A percentile compares a stretch with the other conserved stretches of the same genome.
Evolutionary conservation across 768 basidiomycete genomes (phyloP).

Genomic region (Tephrocybe sp.): DNA sequence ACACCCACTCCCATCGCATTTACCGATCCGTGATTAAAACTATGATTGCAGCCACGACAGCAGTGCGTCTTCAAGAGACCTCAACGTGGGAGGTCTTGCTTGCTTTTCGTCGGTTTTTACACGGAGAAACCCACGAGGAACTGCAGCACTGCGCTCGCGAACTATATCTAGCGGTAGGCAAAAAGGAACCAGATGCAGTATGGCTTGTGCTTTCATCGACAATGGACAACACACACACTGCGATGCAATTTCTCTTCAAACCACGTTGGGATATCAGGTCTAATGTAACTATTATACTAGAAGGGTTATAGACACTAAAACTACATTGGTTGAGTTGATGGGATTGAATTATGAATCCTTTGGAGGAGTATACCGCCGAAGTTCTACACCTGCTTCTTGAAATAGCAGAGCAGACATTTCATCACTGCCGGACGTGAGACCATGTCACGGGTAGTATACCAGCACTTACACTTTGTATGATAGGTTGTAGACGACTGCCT

Average conservation of each 20-base stretch:
- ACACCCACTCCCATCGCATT: conserved; percentile 78
- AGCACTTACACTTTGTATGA: conserved; percentile 87
- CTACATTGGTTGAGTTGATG: neutral
- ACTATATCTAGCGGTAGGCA: conserved; percentile 59
- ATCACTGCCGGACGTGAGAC: conserved; percentile 48
- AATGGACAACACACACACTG: conserved; percentile 34
- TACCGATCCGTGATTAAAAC: conserved; percentile 76
- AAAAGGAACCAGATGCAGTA: conserved; percentile 73
- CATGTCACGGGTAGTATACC: neutral
- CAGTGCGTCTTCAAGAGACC: conserved; percentile 68
- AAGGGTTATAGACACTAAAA: conserved; percentile 1
- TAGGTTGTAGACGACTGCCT: conserved; percentile 90
- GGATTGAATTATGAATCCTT: conserved; percentile 3
- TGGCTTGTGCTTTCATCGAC: conserved; percentile 76
- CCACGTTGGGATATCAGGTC: conserved; percentile 60
- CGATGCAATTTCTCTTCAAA: conserved; percentile 50
- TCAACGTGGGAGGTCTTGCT: conserved; percentile 82
- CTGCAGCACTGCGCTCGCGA: conserved; percentile 64
- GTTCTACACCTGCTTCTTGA: conserved; percentile 75
- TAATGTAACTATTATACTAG: conserved; percentile 37
- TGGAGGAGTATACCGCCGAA: conserved; percentile 63
- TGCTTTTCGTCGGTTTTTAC: conserved; percentile 74
- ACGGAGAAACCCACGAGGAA: conserved; percentile 63
- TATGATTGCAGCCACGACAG: conserved; percentile 61
- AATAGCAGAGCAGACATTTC: conserved; percentile 79